phyloP scores from a whole-genome alignment of 176 grass and related monocot genomes.

The maize (Zea mays) region DNA sequence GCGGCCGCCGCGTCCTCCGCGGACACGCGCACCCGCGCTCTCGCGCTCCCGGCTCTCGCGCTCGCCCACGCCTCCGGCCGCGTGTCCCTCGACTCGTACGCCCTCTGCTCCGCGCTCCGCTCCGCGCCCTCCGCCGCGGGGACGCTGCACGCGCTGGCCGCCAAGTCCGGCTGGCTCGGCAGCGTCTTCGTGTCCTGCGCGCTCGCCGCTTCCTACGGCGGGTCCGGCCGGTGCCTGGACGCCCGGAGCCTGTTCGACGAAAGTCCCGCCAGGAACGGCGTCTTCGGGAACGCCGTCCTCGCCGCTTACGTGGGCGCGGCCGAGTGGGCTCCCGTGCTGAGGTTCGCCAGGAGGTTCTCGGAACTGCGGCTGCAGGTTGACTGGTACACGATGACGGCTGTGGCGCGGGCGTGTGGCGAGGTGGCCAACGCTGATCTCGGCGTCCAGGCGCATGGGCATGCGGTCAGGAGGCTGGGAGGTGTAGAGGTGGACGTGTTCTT shows the following conservation, averaged over 20 bases:
- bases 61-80: slow-evolving; percentile 40
- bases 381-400: slow-evolving; percentile 49
- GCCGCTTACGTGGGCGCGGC: slow-evolving; percentile 37
- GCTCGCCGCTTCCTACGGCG: slow-evolving; percentile 51
- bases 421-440: slow-evolving; percentile 30
- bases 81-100: slow-evolving; percentile 57
- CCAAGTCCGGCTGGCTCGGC: slow-evolving; percentile 52
- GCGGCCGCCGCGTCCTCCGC: slow-evolving; percentile 41
- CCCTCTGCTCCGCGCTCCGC: slow-evolving; percentile 53
- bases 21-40: slow-evolving; percentile 37
- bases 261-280: slow-evolving; percentile 43
- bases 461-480: slow-evolving; percentile 28
- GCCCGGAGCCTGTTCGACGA: slow-evolving; percentile 67
- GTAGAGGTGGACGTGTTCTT: slow-evolving; percentile 45
- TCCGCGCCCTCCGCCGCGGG: slow-evolving; percentile 19
- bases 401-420: slow-evolving; percentile 51
- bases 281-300: slow-evolving; percentile 62
- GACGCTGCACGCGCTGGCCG: slow-evolving; percentile 38
- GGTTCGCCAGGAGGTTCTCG: slow-evolving; percentile 39
- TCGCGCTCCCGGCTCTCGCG: slow-evolving; percentile 44
- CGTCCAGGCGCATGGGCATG: slow-evolving; percentile 43
- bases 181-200: slow-evolving; percentile 70
- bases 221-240: slow-evolving; percentile 23
- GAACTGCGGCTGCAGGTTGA: slow-evolving; percentile 33
- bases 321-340: slow-evolving; percentile 32